These are phyloP conservation scores for Coniella vitis DNA, from an alignment of 2,329 filamentous ascomycete species.

Conservation along the genomic window DNA sequence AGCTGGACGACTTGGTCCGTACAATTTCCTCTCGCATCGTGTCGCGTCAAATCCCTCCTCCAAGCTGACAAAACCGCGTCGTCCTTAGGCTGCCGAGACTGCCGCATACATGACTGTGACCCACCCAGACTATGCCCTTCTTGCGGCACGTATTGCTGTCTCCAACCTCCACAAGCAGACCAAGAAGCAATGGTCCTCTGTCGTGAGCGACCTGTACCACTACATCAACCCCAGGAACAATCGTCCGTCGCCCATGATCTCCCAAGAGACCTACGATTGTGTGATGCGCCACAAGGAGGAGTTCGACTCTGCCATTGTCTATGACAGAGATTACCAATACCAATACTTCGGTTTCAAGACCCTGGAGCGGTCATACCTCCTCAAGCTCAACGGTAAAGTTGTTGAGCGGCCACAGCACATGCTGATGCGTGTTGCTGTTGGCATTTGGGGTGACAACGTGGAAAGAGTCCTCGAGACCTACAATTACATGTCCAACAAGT, in stretches of 20 bases:
- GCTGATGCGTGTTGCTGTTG: conserved; percentile 98
- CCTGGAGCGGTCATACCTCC: conserved; percentile 91
- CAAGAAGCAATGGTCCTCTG: conserved; percentile 98
- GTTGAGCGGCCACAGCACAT: conserved; percentile 97
- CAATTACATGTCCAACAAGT: conserved; percentile 97
- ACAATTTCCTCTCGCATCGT: not conserved
- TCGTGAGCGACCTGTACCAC: conserved; percentile 87
- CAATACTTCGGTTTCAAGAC: conserved; percentile 99
- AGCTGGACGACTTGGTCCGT: conserved; percentile 92
- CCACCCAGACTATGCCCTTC: conserved; percentile 97
- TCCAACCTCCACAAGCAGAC: conserved; percentile 99
- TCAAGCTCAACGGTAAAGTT: conserved; percentile 92
- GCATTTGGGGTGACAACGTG: conserved; percentile 91
- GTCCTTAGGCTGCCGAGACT: conserved; percentile 81
- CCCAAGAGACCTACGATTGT: conserved; percentile 79
- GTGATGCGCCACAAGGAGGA: conserved; percentile 96
- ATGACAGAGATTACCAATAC: conserved; percentile 99
- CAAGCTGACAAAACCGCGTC: conserved; percentile 4
- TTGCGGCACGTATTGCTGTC: conserved; percentile 95
- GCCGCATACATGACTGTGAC: conserved; percentile 99
- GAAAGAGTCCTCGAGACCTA: conserved; percentile 96
- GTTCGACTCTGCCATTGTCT: conserved; percentile 97
- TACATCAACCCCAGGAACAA: conserved; percentile 94
- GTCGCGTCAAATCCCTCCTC: not conserved
- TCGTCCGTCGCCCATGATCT: conserved; percentile 86